These are phyloP conservation scores for Hansenula lynferdii DNA, from an alignment of 1,139 yeast species.

Conservation along the genomic window DNA sequence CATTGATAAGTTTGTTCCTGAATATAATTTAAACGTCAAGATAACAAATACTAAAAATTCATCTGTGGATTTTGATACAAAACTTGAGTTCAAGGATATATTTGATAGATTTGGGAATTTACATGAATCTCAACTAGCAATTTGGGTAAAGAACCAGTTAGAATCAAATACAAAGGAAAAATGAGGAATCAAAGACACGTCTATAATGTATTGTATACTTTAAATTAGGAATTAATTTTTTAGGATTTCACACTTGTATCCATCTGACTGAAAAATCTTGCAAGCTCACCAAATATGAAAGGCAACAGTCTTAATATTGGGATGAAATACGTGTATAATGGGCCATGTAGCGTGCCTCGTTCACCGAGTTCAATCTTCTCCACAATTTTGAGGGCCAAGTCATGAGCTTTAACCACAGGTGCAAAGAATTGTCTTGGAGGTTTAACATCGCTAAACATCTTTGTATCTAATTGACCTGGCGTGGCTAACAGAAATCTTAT, in stretches of 20 bases:
- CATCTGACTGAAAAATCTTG: conserved; percentile 51
- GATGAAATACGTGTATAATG: conserved; percentile 56
- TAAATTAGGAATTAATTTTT: not conserved
- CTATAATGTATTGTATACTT: not conserved
- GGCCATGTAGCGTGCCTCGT: conserved; percentile 49
- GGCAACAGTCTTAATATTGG: conserved; percentile 54
- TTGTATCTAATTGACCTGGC: conserved; percentile 65
- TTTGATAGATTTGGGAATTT: conserved; percentile 23
- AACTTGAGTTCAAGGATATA: conserved; percentile 14
- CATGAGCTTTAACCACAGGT: conserved; percentile 45
- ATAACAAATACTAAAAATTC: conserved; percentile 4
- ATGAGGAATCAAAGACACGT: not conserved
- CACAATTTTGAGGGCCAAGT: conserved; percentile 41
- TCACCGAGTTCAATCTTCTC: conserved; percentile 39
- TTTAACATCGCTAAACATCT: conserved; percentile 56
- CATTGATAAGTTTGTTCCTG: conserved; percentile 37
- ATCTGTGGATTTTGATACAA: conserved; percentile 5
- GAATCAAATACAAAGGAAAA: conserved; percentile 9
- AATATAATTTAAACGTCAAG: conserved; percentile 30
- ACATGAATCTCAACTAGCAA: conserved; percentile 14
- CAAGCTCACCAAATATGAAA: conserved; percentile 35
- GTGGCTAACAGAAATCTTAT: conserved; percentile 46
- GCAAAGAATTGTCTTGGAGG: conserved; percentile 61
- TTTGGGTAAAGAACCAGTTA: conserved; percentile 12
- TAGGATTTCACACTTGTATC: conserved; percentile 28